Evolutionary conservation across 306 rosid species (phyloP), one percentile per base, ranked within the genome.

Genomic region (Echinosophora koreensis): DNA sequence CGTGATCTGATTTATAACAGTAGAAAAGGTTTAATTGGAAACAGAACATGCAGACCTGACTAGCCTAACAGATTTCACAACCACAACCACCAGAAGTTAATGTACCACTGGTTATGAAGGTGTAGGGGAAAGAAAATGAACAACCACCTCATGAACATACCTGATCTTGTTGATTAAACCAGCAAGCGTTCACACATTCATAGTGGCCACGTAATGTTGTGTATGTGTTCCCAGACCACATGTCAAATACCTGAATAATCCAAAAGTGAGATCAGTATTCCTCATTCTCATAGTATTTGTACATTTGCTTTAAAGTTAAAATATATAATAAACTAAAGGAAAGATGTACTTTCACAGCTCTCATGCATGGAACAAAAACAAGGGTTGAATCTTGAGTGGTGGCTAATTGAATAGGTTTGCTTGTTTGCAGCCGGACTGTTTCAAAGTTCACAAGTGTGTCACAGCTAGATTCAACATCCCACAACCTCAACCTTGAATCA

Each of bases 361-460:
- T 75, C 97, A 90, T 92, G 96, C 99, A 95, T 63, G 99, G 99
- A 86, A 90, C 97, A 84, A 95, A 95, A 80, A 86, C 89, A 65
- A 84, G 82, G 72, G 84, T 61, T 8, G 94, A 82, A 82, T 89
- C 96, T 71, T 79, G 92, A 78, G 87, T 76, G 65, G 97, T 90
- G 69, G 97, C 99, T 69, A 95, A 79, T 80, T 92, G 99, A 79
- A 92, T 87, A 50, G 99, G 99, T 81, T 86, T 95, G 88, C 76
- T 87, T 76, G 84, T 89, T 74, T 91, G 99, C 69, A 95, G 80
- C 79, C 97, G 97, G 47, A 81, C 84, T 28, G 99, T 95, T 87
- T 95, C 99, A 50, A 78, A 95, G 85, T 95, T 92, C 84, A 95
- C 97, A 22, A 92, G 91, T n/a, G 99, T 95, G 58, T 95, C 89